Base-by-base conservation (phyloP, 2,329 filamentous ascomycete genomes). In the Aspergillus ustus region DNA sequence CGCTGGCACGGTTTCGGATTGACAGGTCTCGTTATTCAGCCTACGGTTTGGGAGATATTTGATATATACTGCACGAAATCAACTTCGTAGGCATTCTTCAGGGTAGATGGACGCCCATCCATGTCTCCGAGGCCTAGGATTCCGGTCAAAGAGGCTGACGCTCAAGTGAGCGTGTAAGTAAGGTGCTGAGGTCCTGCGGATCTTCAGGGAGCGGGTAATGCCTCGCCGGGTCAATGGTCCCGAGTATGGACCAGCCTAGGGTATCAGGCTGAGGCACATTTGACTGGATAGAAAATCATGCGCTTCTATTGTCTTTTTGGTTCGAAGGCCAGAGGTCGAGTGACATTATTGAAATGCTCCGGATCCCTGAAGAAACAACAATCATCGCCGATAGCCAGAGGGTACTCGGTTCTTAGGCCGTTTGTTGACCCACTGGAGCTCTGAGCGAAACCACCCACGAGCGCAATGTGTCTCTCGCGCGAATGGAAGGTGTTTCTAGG, bases 381-480 rank as follows among this genome's bases (percentile, higher is more conserved):
- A 46, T 50, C 54, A 49, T 56, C 44, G 44, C 44, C 31, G 17
- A 17, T 60, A 52, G 46, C 46, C 34, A 51, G 31, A 29, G 45
- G n/a, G 8, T 25, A 52, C 46, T 57, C 34, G 37, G 44, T 25
- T 13, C 31, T 48, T 46, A 25, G 34, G 48, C 51, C 22, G 48
- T 52, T 57, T 34, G 22, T 29, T 51, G 59, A 60, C 59, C 59
- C 59, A 60, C 59, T 34, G 40, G 34, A 60, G 59, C 59, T 60
- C 28, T 60, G 37, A 40, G 43, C 58, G 56, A 31, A 57, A 15
- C 50, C 45, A 31, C 34, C 11, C 15, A 40, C 6, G 25, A 45
- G 17, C 44, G 29, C 22, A 22, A 49, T 8, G 46, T 13, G 20
- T 49, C 22, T 25, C 22, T 25, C 22, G 17, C 48, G 29, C 28